These are phyloP conservation scores for Leucogyrophana mollusca DNA, from an alignment of 768 basidiomycete species.

Conservation along the genomic window DNA sequence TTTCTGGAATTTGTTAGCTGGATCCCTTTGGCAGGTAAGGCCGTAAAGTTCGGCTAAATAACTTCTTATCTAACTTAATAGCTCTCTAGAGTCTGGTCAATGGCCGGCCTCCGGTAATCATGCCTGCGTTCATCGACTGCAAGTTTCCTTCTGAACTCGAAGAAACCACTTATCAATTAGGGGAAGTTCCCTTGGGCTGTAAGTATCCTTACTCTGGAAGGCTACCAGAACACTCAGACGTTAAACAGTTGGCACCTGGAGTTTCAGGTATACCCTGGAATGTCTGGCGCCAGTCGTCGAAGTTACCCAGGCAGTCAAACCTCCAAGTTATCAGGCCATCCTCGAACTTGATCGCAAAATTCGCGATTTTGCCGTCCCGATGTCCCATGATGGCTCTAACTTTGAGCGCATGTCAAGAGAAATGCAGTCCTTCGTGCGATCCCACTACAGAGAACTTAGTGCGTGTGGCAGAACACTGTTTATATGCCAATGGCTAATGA, in stretches of 20 bases:
- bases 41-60: background rate
- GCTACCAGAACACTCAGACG: constrained; percentile 2
- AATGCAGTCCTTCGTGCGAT: constrained; percentile 41
- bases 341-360: constrained; percentile 52
- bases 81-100: constrained; percentile 41
- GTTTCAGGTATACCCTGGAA: constrained; percentile 37
- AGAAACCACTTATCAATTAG: constrained; percentile 41
- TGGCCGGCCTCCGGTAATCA: constrained; percentile 47
- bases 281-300: constrained; percentile 44
- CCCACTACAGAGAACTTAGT: constrained; percentile 48
- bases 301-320: constrained; percentile 38
- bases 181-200: constrained; percentile 46
- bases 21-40: constrained; percentile 51
- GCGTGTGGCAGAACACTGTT: constrained; percentile 2
- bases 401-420: constrained; percentile 34
- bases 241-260: constrained; percentile 46
- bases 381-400: constrained; percentile 11
- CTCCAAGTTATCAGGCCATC: constrained; percentile 45
- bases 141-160: constrained; percentile 45
- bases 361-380: constrained; percentile 33
- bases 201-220: constrained; percentile 17
- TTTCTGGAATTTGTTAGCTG: constrained; percentile 53
- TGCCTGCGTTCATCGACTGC: constrained; percentile 44
- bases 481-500: background rate
- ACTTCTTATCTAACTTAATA: background rate